Percentiles rank a stretch among this genome's conserved stretches.
These are phyloP conservation scores for Trapa incisa DNA, from an alignment of 345 rosid genomes.

Conservation along the genomic window DNA sequence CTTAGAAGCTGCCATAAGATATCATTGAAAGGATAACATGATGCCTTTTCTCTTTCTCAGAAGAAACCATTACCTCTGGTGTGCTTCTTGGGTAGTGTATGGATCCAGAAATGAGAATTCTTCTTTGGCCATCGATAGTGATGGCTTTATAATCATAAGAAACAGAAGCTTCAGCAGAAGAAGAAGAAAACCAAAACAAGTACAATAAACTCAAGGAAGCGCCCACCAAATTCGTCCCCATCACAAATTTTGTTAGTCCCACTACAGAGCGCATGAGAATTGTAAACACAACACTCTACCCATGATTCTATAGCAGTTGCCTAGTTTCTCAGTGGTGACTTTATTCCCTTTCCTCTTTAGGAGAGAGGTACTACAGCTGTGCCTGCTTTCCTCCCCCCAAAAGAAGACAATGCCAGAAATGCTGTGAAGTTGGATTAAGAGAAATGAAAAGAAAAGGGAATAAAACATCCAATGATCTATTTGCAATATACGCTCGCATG, in stretches of 20 bases:
- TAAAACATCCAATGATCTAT: too few relatives aligned
- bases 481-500: too few relatives aligned
- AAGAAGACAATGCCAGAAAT: too few relatives aligned
- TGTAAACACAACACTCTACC: background rate
- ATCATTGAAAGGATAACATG: background rate
- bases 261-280: background rate
- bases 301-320: too few relatives aligned
- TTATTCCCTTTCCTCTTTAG: too few relatives aligned
- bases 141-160: constrained; percentile 77
- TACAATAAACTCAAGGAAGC: constrained; percentile 13
- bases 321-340: too few relatives aligned
- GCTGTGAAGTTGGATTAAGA: too few relatives aligned
- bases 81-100: constrained; percentile 98
- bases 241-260: constrained; percentile 11
- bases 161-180: constrained; percentile 44
- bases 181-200: constrained; percentile 18
- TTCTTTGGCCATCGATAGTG: constrained; percentile 76
- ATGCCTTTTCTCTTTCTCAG: background rate
- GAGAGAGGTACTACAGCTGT: too few relatives aligned
- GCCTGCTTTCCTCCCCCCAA: too few relatives aligned
- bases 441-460: too few relatives aligned
- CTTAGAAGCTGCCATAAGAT: background rate
- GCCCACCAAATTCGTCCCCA: constrained; percentile 33
- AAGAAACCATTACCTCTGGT: constrained; percentile 50
- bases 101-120: constrained; percentile 94